These are phyloP conservation scores for Rhizopogon parksii DNA, from an alignment of 1,284 basidiomycete genomes.

Conservation along the genomic window DNA sequence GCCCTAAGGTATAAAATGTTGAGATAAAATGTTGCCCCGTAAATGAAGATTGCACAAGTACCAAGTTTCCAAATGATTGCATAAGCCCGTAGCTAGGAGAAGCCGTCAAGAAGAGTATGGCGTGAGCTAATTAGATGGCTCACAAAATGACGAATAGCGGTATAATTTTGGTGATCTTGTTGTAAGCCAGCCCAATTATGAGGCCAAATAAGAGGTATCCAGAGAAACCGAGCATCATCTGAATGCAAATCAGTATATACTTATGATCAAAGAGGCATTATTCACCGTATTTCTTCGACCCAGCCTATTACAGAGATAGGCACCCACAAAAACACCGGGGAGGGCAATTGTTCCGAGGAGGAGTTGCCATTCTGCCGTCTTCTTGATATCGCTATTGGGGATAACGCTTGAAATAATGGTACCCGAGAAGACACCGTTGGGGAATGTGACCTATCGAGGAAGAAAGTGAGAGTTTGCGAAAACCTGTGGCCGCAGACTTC, in stretches of 20 bases:
- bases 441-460: slow-evolving; percentile 51
- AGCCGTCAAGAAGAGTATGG: slow-evolving; percentile 12
- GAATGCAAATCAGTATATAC: slow-evolving; percentile 3
- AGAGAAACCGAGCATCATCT: slow-evolving; percentile 72
- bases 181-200: slow-evolving; percentile 61
- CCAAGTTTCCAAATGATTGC: slow-evolving; percentile 64
- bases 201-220: slow-evolving; percentile 66
- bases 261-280: slow-evolving; percentile 5
- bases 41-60: slow-evolving; percentile 18
- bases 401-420: slow-evolving; percentile 60
- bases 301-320: slow-evolving; percentile 55
- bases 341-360: slow-evolving; percentile 62
- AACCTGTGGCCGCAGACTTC: not conserved
- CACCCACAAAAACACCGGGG: slow-evolving; percentile 59
- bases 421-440: slow-evolving; percentile 64
- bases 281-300: slow-evolving; percentile 57
- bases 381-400: slow-evolving; percentile 45
- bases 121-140: slow-evolving; percentile 18
- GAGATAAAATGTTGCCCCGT: slow-evolving; percentile 7
- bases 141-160: slow-evolving; percentile 65
- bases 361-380: slow-evolving; percentile 66
- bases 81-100: slow-evolving; percentile 55
- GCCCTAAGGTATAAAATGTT: slow-evolving; percentile 34
- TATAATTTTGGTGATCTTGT: slow-evolving; percentile 58
- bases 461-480: not conserved